phyloP scores from a whole-genome alignment of 257 asterid genomes.

The Galeopsis tetrahit region DNA sequence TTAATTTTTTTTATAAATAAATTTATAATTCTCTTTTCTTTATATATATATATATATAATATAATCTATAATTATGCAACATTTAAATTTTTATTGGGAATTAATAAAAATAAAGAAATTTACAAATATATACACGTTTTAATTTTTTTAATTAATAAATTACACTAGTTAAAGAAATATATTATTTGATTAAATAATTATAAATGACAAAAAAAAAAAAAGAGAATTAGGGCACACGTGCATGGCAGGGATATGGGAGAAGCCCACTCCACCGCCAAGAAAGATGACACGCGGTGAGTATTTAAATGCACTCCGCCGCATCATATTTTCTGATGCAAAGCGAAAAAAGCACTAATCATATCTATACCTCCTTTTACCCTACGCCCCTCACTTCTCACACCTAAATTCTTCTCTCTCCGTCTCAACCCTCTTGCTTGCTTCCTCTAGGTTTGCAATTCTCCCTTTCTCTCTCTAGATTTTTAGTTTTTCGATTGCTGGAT shows the following conservation, averaged over 20 bases:
- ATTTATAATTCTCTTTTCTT: too few species aligned
- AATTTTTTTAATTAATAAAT: too few species aligned
- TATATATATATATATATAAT: too few species aligned
- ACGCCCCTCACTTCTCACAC: constrained; percentile 5
- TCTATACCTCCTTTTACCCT: constrained; percentile 1
- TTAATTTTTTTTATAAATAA: too few species aligned
- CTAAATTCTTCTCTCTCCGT: constrained; percentile 4
- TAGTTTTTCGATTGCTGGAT: neutral
- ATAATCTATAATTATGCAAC: too few species aligned
- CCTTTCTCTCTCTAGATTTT: constrained; percentile 3
- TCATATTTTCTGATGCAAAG: neutral
- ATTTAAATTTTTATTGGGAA: too few species aligned
- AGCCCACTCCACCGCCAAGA: neutral
- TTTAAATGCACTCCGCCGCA: constrained; percentile 22
- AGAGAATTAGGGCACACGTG: neutral
- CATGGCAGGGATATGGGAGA: constrained; percentile 21
- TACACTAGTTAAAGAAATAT: too few species aligned
- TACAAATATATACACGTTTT: too few species aligned
- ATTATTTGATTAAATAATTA: too few species aligned
- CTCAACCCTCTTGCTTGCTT: neutral
- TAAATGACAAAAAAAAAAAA: too few species aligned
- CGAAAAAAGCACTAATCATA: neutral
- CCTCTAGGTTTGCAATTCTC: neutral
- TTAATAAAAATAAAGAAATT: too few species aligned
- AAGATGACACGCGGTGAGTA: constrained; percentile 32